Evolutionary conservation across 805 yeast species (phyloP).

Genomic region (Lachancea lanzarotensis): DNA sequence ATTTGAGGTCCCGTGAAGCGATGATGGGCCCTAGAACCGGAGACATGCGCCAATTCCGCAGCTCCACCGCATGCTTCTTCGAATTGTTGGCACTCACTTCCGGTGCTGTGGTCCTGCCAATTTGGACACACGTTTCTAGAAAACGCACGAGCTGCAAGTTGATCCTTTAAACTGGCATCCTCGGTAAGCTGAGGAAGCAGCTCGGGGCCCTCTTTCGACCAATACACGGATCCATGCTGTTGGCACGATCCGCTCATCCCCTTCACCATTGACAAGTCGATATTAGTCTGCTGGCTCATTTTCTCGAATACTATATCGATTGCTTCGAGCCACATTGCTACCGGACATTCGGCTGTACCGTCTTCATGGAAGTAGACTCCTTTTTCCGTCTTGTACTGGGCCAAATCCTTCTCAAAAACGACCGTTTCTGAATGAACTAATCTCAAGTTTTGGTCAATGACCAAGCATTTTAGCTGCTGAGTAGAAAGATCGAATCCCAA

Average conservation of each 20-base stretch:
- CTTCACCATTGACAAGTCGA: constrained; percentile 53
- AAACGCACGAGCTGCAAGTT: constrained; percentile 46
- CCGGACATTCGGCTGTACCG: constrained; percentile 64
- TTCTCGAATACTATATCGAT: constrained; percentile 53
- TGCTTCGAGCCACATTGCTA: constrained; percentile 86
- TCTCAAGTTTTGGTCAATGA: constrained; percentile 47
- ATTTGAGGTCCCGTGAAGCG: constrained; percentile 93
- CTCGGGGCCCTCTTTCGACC: constrained; percentile 48
- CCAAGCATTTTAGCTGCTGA: constrained; percentile 76
- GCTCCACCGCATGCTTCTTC: constrained; percentile 59
- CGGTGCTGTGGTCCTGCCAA: constrained; percentile 94
- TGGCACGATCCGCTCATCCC: constrained; percentile 84
- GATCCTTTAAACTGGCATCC: constrained; percentile 37
- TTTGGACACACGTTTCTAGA: constrained; percentile 69
- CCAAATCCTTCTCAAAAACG: constrained; percentile 63
- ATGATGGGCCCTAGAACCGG: constrained; percentile 86
- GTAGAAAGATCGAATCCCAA: constrained; percentile 86
- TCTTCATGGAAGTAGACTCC: constrained; percentile 59
- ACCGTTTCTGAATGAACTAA: constrained; percentile 54
- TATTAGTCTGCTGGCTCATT: constrained; percentile 40
- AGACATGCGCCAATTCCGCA: constrained; percentile 48
- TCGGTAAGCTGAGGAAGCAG: constrained; percentile 37
- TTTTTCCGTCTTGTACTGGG: constrained; percentile 56
- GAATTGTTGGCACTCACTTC: constrained; percentile 53
- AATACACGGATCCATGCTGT: constrained; percentile 86